Conservation (phyloP, 257 asterid genomes). For the Lavandula angustifolia region DNA sequence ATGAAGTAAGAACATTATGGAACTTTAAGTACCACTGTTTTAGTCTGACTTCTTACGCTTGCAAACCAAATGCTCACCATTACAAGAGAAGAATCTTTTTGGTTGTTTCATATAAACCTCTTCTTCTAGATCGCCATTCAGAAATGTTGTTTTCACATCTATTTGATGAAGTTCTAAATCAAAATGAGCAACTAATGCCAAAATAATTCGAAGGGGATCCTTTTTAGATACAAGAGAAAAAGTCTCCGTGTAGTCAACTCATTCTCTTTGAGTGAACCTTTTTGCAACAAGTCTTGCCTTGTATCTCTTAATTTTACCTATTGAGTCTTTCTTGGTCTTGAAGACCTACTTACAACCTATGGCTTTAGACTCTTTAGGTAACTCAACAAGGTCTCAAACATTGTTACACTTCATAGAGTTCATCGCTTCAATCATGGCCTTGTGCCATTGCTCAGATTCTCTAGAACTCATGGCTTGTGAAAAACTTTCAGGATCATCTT, state of each 20-base stretch:
- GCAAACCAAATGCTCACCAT: neutral
- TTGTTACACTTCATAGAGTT: too few relatives aligned
- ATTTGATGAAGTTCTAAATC: neutral
- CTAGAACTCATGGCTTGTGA: too few relatives aligned
- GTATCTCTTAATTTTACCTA: neutral
- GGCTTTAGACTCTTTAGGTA: too few relatives aligned
- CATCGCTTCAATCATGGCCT: too few relatives aligned
- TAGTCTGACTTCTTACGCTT: neutral
- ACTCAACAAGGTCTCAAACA: too few relatives aligned
- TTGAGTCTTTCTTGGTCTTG: neutral
- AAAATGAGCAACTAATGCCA: conserved; percentile 5
- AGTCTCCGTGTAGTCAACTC: neutral
- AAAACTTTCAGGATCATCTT: neutral
- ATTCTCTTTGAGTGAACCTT: neutral
- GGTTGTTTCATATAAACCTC: neutral
- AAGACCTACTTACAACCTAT: too few relatives aligned
- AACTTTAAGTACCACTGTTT: neutral
- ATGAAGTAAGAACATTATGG: neutral
- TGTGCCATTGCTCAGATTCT: too few relatives aligned
- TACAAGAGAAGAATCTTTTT: neutral
- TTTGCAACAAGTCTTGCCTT: neutral
- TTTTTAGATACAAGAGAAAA: neutral
- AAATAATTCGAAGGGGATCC: neutral
- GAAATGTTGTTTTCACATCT: neutral
- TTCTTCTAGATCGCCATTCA: neutral